Base-by-base conservation (phyloP, 192 early-diverging fungal genomes). In the Entomortierella beljakovae region DNA sequence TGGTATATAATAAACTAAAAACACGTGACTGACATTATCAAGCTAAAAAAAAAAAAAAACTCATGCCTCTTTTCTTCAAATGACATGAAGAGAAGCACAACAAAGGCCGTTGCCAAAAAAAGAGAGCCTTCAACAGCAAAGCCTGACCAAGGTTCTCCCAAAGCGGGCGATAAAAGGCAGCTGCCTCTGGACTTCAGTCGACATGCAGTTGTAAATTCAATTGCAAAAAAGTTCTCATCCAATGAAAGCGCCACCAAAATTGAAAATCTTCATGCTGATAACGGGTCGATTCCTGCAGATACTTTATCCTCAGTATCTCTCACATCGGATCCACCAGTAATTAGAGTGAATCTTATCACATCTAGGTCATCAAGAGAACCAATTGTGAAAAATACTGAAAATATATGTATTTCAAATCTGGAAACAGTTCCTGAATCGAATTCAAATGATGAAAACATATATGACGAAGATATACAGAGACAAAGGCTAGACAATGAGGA, bases 171-270 rank as follows among this genome's bases (percentile, higher is more conserved):
- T 29, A 79, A 79, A 46, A 35, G 75, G 31, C 75, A 79, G 34
- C 37, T 79, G 40, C 75, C 75, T 22, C 42, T 79, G 13, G 75
- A 79, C 57, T 79, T 79, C 65, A 79, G 75, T 64, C 60, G 75
- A 9, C 75, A 79, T 70, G 60, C 62, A 16, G 59, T 77, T 35
- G 43, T 46, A 16, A 35, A 54, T n/a, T 34, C 55, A 20, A 57
- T 37, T 68, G 6, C 42, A 34, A 77, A 77, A 58, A 77, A 77
- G 35, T 31, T 35, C 37, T 29, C 61, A 15, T 42, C 40, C 1
- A 6, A 56, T 1, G 64, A 40, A 46, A 33, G 43, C 75, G 61
- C 75, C 67, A 69, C 67, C 67, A 79, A 77, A 51, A 10, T 15
- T 20, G 23, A 15, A 6, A 37, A 61, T 6, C 18, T 37, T 20